Percentiles rank a stretch among this genome's conserved stretches.
These are phyloP conservation scores for Harringtonia lauricola DNA, from an alignment of 2,329 filamentous ascomycete species.

Conservation along the genomic window DNA sequence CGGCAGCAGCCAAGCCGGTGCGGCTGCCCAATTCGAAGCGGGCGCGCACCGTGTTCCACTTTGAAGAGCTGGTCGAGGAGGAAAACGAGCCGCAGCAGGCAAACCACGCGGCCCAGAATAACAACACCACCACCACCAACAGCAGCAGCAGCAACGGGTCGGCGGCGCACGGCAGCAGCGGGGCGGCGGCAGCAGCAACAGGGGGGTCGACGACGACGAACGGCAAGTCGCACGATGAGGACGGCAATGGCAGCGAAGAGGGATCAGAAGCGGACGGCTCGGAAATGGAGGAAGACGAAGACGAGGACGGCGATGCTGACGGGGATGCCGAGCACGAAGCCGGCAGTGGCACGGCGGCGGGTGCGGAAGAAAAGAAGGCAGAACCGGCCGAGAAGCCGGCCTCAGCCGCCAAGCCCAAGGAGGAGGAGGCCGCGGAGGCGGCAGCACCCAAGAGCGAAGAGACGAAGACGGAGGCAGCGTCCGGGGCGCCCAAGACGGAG, in stretches of 20 bases:
- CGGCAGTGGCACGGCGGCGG: background rate
- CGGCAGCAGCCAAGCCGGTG: constrained; percentile 39
- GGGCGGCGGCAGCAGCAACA: background rate
- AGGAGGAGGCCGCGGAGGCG: background rate
- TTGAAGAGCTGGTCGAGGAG: constrained; percentile 55
- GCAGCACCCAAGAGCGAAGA: background rate
- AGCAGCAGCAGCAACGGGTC: background rate
- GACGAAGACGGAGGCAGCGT: background rate
- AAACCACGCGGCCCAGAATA: constrained; percentile 8
- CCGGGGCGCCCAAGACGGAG: background rate
- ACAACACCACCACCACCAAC: background rate
- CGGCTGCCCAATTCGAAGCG: constrained; percentile 64
- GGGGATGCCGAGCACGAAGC: constrained; percentile 1
- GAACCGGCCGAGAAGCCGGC: background rate
- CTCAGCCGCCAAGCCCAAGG: constrained; percentile 2
- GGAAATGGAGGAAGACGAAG: constrained; percentile 11
- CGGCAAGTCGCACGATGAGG: constrained; percentile 6
- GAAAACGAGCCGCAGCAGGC: constrained; percentile 24
- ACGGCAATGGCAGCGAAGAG: constrained; percentile 9
- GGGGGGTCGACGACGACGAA: background rate
- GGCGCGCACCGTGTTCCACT: constrained; percentile 59
- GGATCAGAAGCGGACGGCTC: constrained; percentile 9
- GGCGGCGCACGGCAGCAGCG: background rate
- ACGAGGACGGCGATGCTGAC: constrained; percentile 8
- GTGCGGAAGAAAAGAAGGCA: background rate